Evolutionary conservation across 805 yeast species (phyloP), one percentile per base, ranked within the genome.

Genomic region (Wickerhamomyces silvicola): DNA sequence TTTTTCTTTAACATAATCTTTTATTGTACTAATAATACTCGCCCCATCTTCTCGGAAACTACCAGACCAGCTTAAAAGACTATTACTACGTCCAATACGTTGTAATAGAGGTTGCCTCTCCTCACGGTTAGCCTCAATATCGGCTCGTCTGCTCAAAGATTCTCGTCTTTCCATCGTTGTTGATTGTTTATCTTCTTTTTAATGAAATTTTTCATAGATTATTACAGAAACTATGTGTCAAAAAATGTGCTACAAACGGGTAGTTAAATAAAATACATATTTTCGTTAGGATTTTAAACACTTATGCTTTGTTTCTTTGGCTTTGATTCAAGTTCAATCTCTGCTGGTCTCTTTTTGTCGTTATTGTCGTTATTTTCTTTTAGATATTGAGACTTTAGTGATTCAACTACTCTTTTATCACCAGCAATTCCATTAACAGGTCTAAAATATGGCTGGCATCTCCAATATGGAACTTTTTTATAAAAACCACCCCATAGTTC

Each of bases 371-470:
- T 23, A 2, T 10, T 22, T 8, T 26, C 33, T 18, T 9, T 22
- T 5, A 23, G 13, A 27, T 45, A 39, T 38, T 50, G 28, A 30
- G 38, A 21, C 38, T 48, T 33, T 24, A 52, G 30, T 23, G 55
- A 41, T 23, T 54, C 58, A 3, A 46, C 49, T 7, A 58, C 49
- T 36, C 69, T 47, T 38, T 57, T 55, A 37, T 70, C 74, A 16
- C 71, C 75, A 18, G 69, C 64, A 3, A 73, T 76, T 15, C 97
- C 97, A 53, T 85, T 73, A 1, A 90, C 95, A 3, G 80, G 78
- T 46, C 98, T 70, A 66, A 90, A 90, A 54, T 84, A 82, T 2
- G 98, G 98, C 59, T 90, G 98, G 43, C 95, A 78, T 48, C 97
- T 71, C 97, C 97, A 90, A 55, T 81, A 87, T 2, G 98, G 97